phyloP scores from a whole-genome alignment of 805 yeast genomes.

The Schwanniomyces polymorphus region DNA sequence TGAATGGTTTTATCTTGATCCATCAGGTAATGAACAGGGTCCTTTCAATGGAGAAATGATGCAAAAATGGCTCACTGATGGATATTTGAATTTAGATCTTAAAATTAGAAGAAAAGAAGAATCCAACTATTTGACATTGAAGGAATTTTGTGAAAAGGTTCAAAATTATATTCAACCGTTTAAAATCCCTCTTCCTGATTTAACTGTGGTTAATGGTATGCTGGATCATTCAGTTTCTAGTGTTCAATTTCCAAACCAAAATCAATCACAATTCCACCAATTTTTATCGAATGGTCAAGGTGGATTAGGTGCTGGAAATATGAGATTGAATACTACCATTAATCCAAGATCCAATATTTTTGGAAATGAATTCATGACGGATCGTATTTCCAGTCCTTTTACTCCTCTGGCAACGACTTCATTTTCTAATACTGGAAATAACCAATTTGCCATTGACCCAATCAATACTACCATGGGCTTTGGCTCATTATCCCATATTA shows the following conservation, averaged over 20 bases:
- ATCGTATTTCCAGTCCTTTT: conserved; percentile 17
- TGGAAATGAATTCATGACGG: conserved; percentile 23
- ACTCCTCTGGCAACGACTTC: conserved; percentile 8
- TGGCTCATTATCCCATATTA: conserved; percentile 12
- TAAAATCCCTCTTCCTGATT: conserved; percentile 51
- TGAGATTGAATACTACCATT: conserved; percentile 18
- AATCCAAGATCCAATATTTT: conserved; percentile 17
- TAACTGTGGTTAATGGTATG: neutral
- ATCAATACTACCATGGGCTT: conserved; percentile 14
- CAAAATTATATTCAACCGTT: conserved; percentile 62
- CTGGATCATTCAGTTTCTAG: conserved; percentile 1
- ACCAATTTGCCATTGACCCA: conserved; percentile 28
- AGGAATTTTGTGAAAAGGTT: conserved; percentile 50
- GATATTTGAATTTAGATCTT: conserved; percentile 57
- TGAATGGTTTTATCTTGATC: conserved; percentile 75
- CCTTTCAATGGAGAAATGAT: conserved; percentile 73
- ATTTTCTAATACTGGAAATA: conserved; percentile 8
- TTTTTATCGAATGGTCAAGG: conserved; percentile 23
- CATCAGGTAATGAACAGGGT: conserved; percentile 71
- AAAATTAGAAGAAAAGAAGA: conserved; percentile 62
- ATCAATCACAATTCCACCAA: conserved; percentile 27
- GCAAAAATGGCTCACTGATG: conserved; percentile 74
- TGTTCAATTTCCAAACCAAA: conserved; percentile 2
- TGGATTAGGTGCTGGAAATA: conserved; percentile 24
- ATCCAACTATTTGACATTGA: conserved; percentile 47